Percentiles rank a stretch among this genome's conserved stretches.
phyloP scores from a whole-genome alignment of 2,329 filamentous ascomycete genomes.

The Capronia coronata region DNA sequence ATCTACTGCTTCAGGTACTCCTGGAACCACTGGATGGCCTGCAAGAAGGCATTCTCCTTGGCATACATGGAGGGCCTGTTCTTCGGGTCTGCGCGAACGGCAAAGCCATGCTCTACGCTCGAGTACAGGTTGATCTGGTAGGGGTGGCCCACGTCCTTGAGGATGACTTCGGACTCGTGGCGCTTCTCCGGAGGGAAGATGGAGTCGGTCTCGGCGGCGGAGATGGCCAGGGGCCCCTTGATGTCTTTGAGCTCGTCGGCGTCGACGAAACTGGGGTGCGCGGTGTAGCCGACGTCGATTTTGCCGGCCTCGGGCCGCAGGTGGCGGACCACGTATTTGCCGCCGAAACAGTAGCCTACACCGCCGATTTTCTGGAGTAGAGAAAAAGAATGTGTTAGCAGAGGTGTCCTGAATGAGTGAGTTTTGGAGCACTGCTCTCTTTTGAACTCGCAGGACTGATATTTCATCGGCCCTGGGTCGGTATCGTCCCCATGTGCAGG shows the following conservation, averaged over 20 bases:
- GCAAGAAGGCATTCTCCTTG: slow-evolving; percentile 74
- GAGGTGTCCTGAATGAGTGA: too few relatives aligned
- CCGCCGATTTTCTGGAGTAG: slow-evolving; percentile 30
- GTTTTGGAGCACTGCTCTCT: too few relatives aligned
- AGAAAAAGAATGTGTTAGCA: slow-evolving; percentile 4
- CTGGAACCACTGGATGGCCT: slow-evolving; percentile 73
- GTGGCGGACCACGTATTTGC: slow-evolving; percentile 63
- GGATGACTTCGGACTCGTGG: slow-evolving; percentile 58
- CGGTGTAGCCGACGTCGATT: slow-evolving; percentile 64
- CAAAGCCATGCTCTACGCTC: slow-evolving; percentile 67
- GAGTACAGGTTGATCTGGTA: slow-evolving; percentile 76
- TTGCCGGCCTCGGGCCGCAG: slow-evolving; percentile 51
- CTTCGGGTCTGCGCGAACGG: slow-evolving; percentile 58
- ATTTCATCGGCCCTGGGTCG: too few relatives aligned
- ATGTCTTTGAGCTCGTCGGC: slow-evolving; percentile 60
- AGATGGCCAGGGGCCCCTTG: slow-evolving; percentile 61
- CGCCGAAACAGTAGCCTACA: slow-evolving; percentile 31
- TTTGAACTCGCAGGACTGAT: too few relatives aligned
- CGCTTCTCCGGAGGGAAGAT: slow-evolving; percentile 61
- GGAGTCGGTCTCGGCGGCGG: slow-evolving; percentile 56
- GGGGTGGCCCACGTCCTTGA: slow-evolving; percentile 50
- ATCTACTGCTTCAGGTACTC: slow-evolving; percentile 39
- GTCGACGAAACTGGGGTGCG: slow-evolving; percentile 70
- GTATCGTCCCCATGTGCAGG: too few relatives aligned
- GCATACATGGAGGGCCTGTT: slow-evolving; percentile 58